These are phyloP conservation scores for Kodamaea derodonti DNA, from an alignment of 1,139 yeast genomes.

Conservation along the genomic window DNA sequence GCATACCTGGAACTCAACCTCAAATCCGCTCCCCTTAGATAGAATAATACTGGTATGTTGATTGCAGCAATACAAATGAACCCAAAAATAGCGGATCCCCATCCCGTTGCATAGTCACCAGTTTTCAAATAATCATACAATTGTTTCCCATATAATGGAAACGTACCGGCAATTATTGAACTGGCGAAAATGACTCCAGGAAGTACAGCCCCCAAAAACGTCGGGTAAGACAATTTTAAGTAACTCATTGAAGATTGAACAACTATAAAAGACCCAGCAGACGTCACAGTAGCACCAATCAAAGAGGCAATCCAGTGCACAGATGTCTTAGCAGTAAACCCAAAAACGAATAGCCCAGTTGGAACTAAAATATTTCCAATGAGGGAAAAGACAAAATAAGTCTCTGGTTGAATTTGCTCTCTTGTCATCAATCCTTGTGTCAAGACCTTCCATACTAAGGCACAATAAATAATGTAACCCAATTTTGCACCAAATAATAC, in stretches of 20 bases:
- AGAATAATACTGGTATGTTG: slow-evolving; percentile 42
- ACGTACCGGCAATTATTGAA: slow-evolving; percentile 53
- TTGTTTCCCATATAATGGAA: slow-evolving; percentile 57
- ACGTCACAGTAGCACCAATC: slow-evolving; percentile 38
- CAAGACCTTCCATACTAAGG: slow-evolving; percentile 18
- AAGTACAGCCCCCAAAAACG: slow-evolving; percentile 54
- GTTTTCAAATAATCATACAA: slow-evolving; percentile 46
- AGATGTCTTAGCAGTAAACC: slow-evolving; percentile 42
- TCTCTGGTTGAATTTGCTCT: slow-evolving; percentile 33
- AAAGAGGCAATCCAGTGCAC: slow-evolving; percentile 44
- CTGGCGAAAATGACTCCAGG: slow-evolving; percentile 54
- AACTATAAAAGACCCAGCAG: slow-evolving; percentile 33
- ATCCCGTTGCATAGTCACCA: slow-evolving; percentile 48
- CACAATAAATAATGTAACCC: slow-evolving; percentile 24
- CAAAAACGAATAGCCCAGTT: slow-evolving; percentile 43
- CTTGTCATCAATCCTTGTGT: slow-evolving; percentile 22
- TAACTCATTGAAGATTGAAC: slow-evolving; percentile 39
- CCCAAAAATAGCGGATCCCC: slow-evolving; percentile 52
- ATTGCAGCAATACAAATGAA: slow-evolving; percentile 40
- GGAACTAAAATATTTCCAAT: slow-evolving; percentile 42
- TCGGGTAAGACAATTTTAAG: slow-evolving; percentile 30
- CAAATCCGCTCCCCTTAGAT: slow-evolving; percentile 45
- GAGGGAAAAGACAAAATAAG: slow-evolving; percentile 41
- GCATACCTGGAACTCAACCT: slow-evolving; percentile 45
- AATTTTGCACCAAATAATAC: slow-evolving; percentile 40